phyloP scores from a whole-genome alignment of 192 early-diverging fungal species.

The Pilaira anomala region DNA sequence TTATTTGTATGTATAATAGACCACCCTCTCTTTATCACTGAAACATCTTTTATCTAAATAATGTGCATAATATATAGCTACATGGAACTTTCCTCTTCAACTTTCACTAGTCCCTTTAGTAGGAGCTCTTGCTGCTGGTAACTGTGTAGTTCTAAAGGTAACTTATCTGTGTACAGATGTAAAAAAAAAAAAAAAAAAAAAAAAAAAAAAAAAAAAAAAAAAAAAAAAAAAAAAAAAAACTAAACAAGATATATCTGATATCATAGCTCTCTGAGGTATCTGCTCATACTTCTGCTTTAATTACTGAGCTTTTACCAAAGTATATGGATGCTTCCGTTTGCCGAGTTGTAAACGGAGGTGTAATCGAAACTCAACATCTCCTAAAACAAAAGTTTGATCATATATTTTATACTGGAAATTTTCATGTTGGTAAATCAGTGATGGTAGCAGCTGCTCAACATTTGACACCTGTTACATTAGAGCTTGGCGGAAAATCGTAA shows the following conservation, averaged over 20 bases:
- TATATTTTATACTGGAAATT: conserved; percentile 91
- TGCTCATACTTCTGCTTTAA: conserved; percentile 56
- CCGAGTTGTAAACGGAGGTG: conserved; percentile 77
- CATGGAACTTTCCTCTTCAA: conserved; percentile 56
- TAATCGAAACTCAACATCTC: conserved; percentile 67
- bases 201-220: neutral
- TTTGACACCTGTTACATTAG: conserved; percentile 85
- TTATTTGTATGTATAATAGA: conserved; percentile 49
- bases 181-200: neutral
- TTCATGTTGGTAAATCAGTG: conserved; percentile 74
- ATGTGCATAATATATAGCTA: too few relatives aligned
- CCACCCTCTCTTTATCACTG: too few relatives aligned
- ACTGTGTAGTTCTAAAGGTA: conserved; percentile 66
- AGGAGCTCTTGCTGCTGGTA: conserved; percentile 91
- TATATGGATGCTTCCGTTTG: conserved; percentile 71
- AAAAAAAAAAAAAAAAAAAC: neutral
- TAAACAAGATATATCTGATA: too few relatives aligned
- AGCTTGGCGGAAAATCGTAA: conserved; percentile 89
- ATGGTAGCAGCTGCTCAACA: conserved; percentile 81
- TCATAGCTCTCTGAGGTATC: conserved; percentile 76
- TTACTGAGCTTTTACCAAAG: conserved; percentile 63
- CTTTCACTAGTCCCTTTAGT: conserved; percentile 30
- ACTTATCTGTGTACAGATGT: neutral
- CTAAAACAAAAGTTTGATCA: conserved; percentile 82
- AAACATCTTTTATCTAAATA: too few relatives aligned